Percentiles rank a stretch among this genome's conserved stretches.
These are phyloP conservation scores for Ormosia semicastrata DNA, from an alignment of 306 rosid genomes.

Conservation along the genomic window DNA sequence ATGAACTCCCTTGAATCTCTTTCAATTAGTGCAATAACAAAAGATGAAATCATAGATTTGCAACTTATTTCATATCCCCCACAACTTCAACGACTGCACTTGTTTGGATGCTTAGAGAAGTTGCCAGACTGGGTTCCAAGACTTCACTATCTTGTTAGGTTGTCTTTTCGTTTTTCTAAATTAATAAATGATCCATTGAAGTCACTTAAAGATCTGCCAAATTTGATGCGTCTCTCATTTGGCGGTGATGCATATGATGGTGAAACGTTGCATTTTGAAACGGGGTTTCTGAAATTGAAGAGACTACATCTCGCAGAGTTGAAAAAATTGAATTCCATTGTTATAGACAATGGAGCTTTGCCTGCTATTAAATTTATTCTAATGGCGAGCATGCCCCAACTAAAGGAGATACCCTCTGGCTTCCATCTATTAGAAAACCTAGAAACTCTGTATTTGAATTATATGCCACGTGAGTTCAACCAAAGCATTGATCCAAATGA, in stretches of 20 bases:
- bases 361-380: not conserved
- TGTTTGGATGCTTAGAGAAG: not conserved
- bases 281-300: not conserved
- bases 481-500: slow-evolving; percentile 4
- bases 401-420: not conserved
- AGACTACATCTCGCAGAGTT: not conserved
- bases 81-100: not conserved
- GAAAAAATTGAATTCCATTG: not conserved
- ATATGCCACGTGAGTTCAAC: not conserved
- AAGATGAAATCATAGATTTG: not conserved
- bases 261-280: not conserved
- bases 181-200: not conserved
- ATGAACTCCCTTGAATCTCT: slow-evolving; percentile 9
- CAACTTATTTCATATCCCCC: not conserved
- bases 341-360: not conserved
- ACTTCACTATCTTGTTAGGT: not conserved
- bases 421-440: not conserved
- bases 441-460: not conserved
- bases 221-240: not conserved
- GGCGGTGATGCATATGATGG: not conserved
- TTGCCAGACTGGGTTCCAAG: not conserved
- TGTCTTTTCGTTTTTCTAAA: not conserved
- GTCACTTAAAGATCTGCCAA: not conserved
- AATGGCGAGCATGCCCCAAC: not conserved
- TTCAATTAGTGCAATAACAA: not conserved